These are phyloP conservation scores for Coccomyxa subellipsoidea DNA, from an alignment of 163 green algal genomes.

Conservation along the genomic window DNA sequence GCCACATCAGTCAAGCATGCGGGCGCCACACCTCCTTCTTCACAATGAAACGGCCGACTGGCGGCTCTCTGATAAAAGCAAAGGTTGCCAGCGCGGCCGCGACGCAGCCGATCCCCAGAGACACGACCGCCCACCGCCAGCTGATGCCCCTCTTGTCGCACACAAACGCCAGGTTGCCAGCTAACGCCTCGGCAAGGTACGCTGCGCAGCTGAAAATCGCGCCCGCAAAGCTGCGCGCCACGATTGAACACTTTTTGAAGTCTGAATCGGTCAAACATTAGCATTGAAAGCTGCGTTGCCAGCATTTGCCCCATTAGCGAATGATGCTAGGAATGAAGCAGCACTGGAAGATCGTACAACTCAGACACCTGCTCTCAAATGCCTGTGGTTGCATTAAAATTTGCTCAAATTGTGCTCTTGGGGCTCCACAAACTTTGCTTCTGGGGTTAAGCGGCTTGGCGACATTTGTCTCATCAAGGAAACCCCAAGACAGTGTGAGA, in stretches of 20 bases:
- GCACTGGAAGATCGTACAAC: background rate
- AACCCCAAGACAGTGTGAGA: too few species aligned
- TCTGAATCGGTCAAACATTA: too few species aligned
- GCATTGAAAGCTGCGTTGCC: too few species aligned
- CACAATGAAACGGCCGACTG: background rate
- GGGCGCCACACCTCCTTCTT: slow-evolving; percentile 1
- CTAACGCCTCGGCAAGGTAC: background rate
- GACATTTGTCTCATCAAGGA: too few species aligned
- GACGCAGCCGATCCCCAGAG: background rate
- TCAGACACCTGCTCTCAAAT: background rate
- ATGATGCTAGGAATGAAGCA: too few species aligned
- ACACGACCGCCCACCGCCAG: background rate
- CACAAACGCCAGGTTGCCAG: background rate
- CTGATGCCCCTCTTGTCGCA: background rate
- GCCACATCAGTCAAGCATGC: too few species aligned
- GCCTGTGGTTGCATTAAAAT: too few species aligned
- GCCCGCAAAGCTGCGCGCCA: background rate
- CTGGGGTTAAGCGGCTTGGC: too few species aligned
- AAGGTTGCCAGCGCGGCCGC: background rate
- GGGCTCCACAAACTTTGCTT: too few species aligned
- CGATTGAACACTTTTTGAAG: too few species aligned
- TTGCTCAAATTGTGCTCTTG: too few species aligned
- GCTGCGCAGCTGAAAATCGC: background rate
- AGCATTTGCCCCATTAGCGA: too few species aligned
- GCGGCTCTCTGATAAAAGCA: background rate